Base-by-base conservation (phyloP, 306 rosid species). In the Oemleria cerasiformis region DNA sequence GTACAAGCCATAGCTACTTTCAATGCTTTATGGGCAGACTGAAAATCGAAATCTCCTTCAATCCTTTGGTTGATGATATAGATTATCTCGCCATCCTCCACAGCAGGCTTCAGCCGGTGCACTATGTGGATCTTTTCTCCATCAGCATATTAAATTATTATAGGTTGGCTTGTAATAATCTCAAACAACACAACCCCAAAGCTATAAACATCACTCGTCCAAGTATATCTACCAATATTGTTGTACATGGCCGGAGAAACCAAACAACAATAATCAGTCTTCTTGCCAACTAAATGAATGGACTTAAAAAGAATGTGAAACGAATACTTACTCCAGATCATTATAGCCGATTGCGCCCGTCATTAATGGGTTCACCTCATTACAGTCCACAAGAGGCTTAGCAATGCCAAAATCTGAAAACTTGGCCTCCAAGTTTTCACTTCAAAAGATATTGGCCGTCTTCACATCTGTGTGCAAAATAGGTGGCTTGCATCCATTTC, bases 371-470 rank as follows among this genome's bases (percentile, higher is more conserved):
- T n/a, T n/a, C n/a, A n/a, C n/a, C n/a, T 87, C 34, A 92, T 92
- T 72, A 82, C 85, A 16, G 96, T 89, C 21, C 96, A 90, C 90
- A 86, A 75, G 53, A 81, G 69, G 92, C 73, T 65, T 83, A 34
- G 88, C 85, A 47, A 89, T 87, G 63, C 96, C 96, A 39, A 85
- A 89, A 67, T 89, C 96, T 47, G 96, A 90, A 65, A 90, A 81
- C 78, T 87, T 90, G 54, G 92, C 90, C 48, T 90, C 90, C 23
- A 85, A 74, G 13, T 83, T 81, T 75, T 85, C 84, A 67, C 84
- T 86, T 63, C 85, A 70, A 25, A 89, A 87, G 74, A 89, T 89
- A 71, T 89, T 89, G 34, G 90, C 73, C 15, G 92, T 78, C 75
- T 89, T 89, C 65, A 89, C 90, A 80, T 89, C 92, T 79, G 90